phyloP scores from a whole-genome alignment of 805 yeast genomes.

The Nakazawaea holstii region DNA sequence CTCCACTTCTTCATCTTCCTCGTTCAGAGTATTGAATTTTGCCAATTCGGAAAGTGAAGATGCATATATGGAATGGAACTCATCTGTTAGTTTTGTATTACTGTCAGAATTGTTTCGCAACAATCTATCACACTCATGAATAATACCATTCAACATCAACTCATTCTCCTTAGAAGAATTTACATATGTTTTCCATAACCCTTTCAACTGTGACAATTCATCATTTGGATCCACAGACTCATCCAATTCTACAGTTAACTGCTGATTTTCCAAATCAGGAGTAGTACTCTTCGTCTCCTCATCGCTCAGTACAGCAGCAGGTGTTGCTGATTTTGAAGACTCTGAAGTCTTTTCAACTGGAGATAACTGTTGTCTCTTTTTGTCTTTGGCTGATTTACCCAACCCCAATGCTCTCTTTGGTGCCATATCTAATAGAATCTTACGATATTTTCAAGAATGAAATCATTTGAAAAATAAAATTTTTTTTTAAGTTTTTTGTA shows the following conservation, averaged over 20 bases:
- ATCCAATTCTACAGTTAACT: constrained; percentile 61
- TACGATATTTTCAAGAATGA: too few relatives aligned
- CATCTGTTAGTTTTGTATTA: constrained; percentile 32
- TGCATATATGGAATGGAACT: constrained; percentile 72
- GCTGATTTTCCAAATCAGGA: constrained; percentile 24
- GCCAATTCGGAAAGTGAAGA: constrained; percentile 63
- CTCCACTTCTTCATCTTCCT: constrained; percentile 17
- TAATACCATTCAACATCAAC: constrained; percentile 68
- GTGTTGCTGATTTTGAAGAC: constrained; percentile 13
- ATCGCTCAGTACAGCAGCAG: constrained; percentile 13
- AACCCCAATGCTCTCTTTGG: constrained; percentile 62
- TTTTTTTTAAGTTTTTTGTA: too few relatives aligned
- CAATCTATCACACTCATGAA: constrained; percentile 88
- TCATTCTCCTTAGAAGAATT: constrained; percentile 56
- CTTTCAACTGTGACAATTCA: constrained; percentile 70
- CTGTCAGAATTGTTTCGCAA: constrained; percentile 38
- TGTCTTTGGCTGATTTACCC: constrained; percentile 50
- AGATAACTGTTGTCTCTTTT: constrained; percentile 31
- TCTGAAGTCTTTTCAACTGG: constrained; percentile 16
- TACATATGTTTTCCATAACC: constrained; percentile 63
- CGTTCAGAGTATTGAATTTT: constrained; percentile 36
- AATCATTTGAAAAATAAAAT: too few relatives aligned
- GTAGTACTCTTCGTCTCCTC: too few relatives aligned
- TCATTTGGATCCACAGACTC: constrained; percentile 72
- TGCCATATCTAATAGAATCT: neutral